Base-by-base conservation (phyloP, 306 rosid species). In the Rosa persica region DNA sequence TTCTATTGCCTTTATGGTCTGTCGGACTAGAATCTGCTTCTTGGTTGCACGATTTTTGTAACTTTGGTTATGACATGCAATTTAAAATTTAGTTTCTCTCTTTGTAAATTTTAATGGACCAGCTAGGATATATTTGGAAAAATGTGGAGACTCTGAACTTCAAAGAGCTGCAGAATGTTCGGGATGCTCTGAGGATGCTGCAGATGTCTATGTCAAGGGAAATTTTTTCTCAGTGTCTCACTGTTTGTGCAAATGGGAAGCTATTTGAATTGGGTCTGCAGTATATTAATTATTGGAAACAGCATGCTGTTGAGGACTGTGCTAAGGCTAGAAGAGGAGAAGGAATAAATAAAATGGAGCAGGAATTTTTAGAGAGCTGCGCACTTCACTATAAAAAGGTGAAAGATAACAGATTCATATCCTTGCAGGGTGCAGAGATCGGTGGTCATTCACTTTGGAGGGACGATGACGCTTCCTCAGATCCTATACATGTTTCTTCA, bases 111-210 rank as follows among this genome's bases (percentile, higher is more conserved):
- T n/a, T n/a, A n/a, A n/a, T n/a, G 73, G 8, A 42, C 20, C 77
- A 92, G 97, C 95, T 72, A 88, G 70, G 30, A 82, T 92, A 48
- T 92, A 82, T 78, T 75, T 85, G 79, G 91, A 88, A 54, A 88
- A 87, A 76, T 81, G 84, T 80, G 88, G 88, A 17, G 84, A 85
- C n/a, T 79, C 88, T 54, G 91, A 87, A 58, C 65, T 88, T 0
- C 75, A 81, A 47, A 88, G 85, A 70, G 97, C 95, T 55, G 97
- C 88, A 25, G 91, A 92, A 68, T 92, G 93, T 80, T 92, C 36
- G 2, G 36, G 36, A 30, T 30, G 36, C 36, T 30, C 2, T 30
- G 36, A 30, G 36, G 36, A 30, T 3, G 36, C 36, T 30, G 36
- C 36, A 30, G 36, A 30, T 30, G 36, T 30, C 3, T 30, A 30